These are phyloP conservation scores for Kingdonia uniflora DNA, from an alignment of 164 flowering plant genomes.

Conservation along the genomic window DNA sequence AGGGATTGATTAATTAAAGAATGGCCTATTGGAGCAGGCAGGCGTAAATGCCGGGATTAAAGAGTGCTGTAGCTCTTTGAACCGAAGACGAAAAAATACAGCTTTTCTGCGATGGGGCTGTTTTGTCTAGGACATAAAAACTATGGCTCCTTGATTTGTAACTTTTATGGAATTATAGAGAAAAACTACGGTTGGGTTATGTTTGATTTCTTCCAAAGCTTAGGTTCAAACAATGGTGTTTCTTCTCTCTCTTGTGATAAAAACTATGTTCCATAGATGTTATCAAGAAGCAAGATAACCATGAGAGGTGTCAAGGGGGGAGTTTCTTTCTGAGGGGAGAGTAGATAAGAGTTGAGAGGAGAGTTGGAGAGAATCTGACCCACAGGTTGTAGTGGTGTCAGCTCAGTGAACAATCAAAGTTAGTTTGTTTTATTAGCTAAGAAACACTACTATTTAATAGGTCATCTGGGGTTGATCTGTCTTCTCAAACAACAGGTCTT, in stretches of 20 bases:
- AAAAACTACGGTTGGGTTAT: slow-evolving; percentile 1
- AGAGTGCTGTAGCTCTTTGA: neutral
- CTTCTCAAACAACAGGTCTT: too few species aligned
- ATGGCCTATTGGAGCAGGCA: neutral
- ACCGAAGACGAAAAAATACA: too few species aligned
- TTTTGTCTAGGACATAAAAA: too few species aligned
- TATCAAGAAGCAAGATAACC: neutral
- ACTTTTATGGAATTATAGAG: too few species aligned
- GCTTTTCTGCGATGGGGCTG: too few species aligned
- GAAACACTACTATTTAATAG: neutral
- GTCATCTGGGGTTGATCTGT: too few species aligned
- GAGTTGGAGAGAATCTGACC: slow-evolving; percentile 19
- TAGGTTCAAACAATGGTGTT: neutral
- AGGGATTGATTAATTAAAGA: slow-evolving; percentile 8
- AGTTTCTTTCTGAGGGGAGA: neutral
- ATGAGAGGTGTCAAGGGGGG: neutral
- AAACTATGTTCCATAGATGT: neutral
- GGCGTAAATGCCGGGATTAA: slow-evolving; percentile 9
- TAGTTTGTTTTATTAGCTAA: slow-evolving; percentile 19
- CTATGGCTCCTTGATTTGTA: too few species aligned
- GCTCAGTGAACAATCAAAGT: slow-evolving; percentile 11
- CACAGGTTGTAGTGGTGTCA: slow-evolving; percentile 15
- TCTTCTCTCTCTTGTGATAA: neutral
- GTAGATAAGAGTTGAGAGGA: neutral
- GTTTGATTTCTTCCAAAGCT: slow-evolving; percentile 7